Evolutionary conservation across 257 asterid genomes (phyloP), one percentile per base, ranked within the genome.

Genomic region (Lantana camara): DNA sequence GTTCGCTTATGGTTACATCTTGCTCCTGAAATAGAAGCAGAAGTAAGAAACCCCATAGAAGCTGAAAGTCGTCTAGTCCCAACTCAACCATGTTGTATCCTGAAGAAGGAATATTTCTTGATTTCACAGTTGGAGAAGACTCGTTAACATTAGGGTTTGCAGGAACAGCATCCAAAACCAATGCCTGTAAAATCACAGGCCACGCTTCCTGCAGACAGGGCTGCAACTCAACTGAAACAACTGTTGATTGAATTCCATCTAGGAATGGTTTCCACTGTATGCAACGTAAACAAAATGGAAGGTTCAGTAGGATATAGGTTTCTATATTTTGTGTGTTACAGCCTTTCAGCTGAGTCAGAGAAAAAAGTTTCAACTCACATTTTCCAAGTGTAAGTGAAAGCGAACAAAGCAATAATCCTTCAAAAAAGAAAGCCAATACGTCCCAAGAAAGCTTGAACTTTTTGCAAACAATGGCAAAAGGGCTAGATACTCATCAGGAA

Each of bases 201-300:
- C 99, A 94, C 71, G 99, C 96, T 88, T 94, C 99, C 79, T 86
- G 92, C 60, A 94, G 80, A 70, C 97, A 94, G 47, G 95, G 89
- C 67, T 77, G 77, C 84, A 94, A 71, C 79, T 79, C 85, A 68
- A 83, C 74, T 80, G 95, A 90, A 71, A 83, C 94, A 73, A 73
- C 71, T 40, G 91, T 73, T 56, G 97, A 85, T 64, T 88, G 96
- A 66, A 94, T 83, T 66, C 97, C 99, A 67, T 94, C 99, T 77
- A 94, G 97, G 77, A 94, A 85, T 66, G 96, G 96, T 78, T 81
- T 87, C 97, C 96, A 84, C 99, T 94, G 87, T 29, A 83, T 62
- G 69, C 46, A 71, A 51, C 63, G 62, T 54, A 75, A 60, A 64
- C 49, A 47, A 73, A 35, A 64, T 46, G 29, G 55, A 58, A 63